phyloP scores from a whole-genome alignment of 2,329 filamentous ascomycete genomes.

The Ophiostoma sp. region DNA sequence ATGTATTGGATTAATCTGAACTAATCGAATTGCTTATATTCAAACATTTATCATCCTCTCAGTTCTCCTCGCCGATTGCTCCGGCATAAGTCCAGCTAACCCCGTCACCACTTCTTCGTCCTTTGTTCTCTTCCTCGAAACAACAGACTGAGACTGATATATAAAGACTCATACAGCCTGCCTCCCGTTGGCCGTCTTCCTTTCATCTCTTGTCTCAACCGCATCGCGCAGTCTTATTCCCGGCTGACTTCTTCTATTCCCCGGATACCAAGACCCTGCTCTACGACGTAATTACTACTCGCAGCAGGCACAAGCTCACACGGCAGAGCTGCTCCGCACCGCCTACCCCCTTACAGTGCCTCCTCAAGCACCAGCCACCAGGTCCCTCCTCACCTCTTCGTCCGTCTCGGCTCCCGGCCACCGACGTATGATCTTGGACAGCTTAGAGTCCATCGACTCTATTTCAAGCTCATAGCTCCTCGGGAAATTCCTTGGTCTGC shows the following conservation, averaged over 20 bases:
- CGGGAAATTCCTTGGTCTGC: neutral
- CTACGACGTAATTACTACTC: no score
- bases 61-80: neutral
- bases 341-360: neutral
- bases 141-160: neutral
- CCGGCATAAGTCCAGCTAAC: neutral
- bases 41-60: no score
- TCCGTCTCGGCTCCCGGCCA: slow-evolving; percentile 1
- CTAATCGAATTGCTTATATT: no score
- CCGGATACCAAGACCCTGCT: slow-evolving; percentile 9
- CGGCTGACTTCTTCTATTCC: slow-evolving; percentile 2
- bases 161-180: neutral
- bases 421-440: neutral
- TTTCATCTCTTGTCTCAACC: neutral
- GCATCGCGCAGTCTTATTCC: neutral
- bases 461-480: neutral
- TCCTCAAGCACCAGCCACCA: neutral
- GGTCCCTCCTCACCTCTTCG: neutral
- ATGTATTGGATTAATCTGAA: no score
- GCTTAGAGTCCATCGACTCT: neutral
- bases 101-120: neutral
- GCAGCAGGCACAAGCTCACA: neutral
- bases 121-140: neutral
- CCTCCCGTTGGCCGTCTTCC: neutral
- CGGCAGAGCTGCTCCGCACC: slow-evolving; percentile 5